Percentiles rank a stretch among this genome's conserved stretches.
Conservation (phyloP, 2,329 filamentous ascomycete species). For the Biscogniauxia marginata region DNA sequence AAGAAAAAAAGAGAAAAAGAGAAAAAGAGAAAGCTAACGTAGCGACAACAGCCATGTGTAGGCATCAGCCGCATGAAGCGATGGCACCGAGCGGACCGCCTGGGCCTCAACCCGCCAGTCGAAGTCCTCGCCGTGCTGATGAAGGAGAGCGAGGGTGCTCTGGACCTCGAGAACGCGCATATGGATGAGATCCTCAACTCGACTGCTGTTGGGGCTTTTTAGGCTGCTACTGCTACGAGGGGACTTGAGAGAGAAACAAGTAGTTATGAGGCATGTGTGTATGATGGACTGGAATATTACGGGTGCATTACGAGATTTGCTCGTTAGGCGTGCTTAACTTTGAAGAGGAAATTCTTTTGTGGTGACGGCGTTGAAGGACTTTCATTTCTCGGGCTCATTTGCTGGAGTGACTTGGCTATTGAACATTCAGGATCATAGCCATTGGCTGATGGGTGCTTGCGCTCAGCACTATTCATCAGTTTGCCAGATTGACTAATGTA, state of each 20-base stretch:
- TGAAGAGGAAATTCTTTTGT: background rate
- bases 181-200: constrained; percentile 67
- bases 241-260: constrained; percentile 2
- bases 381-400: background rate
- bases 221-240: constrained; percentile 13
- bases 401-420: background rate
- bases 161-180: constrained; percentile 63
- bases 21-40: constrained; percentile 3
- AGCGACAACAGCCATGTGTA: constrained; percentile 74
- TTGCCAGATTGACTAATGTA: background rate
- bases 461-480: background rate
- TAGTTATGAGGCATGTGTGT: constrained; percentile 12
- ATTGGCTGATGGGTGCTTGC: constrained; percentile 10
- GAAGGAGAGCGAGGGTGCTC: constrained; percentile 61
- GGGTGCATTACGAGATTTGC: background rate
- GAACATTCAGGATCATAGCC: background rate
- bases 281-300: constrained; percentile 4
- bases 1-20: background rate
- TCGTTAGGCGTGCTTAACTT: constrained; percentile 8
- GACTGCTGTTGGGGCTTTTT: constrained; percentile 37
- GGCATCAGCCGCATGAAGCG: constrained; percentile 78
- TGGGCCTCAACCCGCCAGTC: constrained; percentile 84
- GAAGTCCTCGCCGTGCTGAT: constrained; percentile 86
- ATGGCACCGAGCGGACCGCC: constrained; percentile 79
- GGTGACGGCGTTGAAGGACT: constrained; percentile 17